Evolutionary conservation across 2,329 filamentous ascomycete genomes (phyloP).

Genomic region (Aspergillus neotritici): DNA sequence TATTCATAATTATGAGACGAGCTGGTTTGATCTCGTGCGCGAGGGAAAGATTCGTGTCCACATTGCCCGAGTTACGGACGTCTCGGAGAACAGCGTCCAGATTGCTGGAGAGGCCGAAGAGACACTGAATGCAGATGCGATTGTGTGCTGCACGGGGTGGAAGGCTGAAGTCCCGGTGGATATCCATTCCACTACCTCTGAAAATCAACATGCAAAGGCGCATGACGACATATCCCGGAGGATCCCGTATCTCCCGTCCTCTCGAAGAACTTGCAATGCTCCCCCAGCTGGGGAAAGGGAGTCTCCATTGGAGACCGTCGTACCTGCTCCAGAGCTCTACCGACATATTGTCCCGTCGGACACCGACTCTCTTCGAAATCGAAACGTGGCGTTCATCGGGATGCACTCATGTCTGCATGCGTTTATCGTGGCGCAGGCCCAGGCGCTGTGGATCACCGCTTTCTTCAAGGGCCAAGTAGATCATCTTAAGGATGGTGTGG

Average conservation of each 20-base stretch:
- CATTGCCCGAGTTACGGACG: slow-evolving; percentile 45
- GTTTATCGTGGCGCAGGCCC: slow-evolving; percentile 2
- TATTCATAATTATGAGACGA: slow-evolving; percentile 52
- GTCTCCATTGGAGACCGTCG: background rate
- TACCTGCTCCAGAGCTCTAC: background rate
- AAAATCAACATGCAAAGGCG: background rate
- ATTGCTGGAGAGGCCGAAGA: slow-evolving; percentile 37
- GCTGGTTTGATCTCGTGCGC: slow-evolving; percentile 50
- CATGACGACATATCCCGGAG: background rate
- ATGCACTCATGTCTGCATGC: slow-evolving; percentile 2
- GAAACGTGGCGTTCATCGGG: slow-evolving; percentile 6
- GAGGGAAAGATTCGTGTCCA: slow-evolving; percentile 47
- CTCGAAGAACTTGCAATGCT: background rate
- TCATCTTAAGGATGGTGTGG: background rate
- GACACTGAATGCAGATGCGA: slow-evolving; percentile 41
- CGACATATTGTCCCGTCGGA: slow-evolving; percentile 1
- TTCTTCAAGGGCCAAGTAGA: background rate
- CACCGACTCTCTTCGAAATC: background rate
- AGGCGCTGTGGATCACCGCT: slow-evolving; percentile 6
- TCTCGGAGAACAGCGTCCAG: slow-evolving; percentile 40
- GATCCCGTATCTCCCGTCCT: background rate
- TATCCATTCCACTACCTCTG: background rate
- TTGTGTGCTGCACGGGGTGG: slow-evolving; percentile 53
- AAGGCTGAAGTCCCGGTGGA: slow-evolving; percentile 10
- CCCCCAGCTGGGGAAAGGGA: background rate